Conservation (phyloP, 2,329 filamentous ascomycete genomes). For the Biscogniauxia mediterranea region DNA sequence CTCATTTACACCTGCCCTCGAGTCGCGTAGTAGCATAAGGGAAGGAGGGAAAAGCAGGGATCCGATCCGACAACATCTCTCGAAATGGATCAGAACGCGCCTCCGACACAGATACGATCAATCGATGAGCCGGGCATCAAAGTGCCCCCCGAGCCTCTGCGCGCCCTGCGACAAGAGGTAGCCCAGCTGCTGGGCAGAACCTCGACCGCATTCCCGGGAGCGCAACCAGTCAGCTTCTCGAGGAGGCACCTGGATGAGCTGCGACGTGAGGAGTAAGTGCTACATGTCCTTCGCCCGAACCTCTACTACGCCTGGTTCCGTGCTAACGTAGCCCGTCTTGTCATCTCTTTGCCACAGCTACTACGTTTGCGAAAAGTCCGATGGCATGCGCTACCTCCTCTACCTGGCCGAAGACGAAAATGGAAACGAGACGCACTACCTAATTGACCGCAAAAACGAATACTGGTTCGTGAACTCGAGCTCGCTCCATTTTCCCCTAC, state of each 20-base stretch:
- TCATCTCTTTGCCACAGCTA: constrained; percentile 54
- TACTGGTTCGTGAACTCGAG: constrained; percentile 78
- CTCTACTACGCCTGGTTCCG: not conserved
- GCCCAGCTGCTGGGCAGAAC: constrained; percentile 70
- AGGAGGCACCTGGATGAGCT: constrained; percentile 81
- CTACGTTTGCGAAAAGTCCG: constrained; percentile 97
- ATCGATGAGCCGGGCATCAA: constrained; percentile 65
- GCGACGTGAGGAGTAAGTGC: constrained; percentile 66
- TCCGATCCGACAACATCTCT: not conserved
- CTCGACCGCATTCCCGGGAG: constrained; percentile 74
- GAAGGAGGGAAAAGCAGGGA: too few species aligned
- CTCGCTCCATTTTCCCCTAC: constrained; percentile 76
- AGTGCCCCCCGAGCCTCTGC: constrained; percentile 59
- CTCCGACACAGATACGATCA: constrained; percentile 40
- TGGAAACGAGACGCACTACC: constrained; percentile 71
- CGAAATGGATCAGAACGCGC: constrained; percentile 15
- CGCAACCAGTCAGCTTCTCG: constrained; percentile 92
- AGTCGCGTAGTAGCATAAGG: too few species aligned
- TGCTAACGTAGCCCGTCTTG: constrained; percentile 1
- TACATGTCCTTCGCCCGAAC: not conserved
- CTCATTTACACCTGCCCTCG: not conserved
- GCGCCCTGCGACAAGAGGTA: constrained; percentile 68
- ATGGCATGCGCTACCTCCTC: constrained; percentile 92
- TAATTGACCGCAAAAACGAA: constrained; percentile 97
- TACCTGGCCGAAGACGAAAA: constrained; percentile 72